Percentiles rank a stretch among this genome's conserved stretches.
phyloP scores from a whole-genome alignment of 2,329 filamentous ascomycete genomes.

The Trichoderma sp. region DNA sequence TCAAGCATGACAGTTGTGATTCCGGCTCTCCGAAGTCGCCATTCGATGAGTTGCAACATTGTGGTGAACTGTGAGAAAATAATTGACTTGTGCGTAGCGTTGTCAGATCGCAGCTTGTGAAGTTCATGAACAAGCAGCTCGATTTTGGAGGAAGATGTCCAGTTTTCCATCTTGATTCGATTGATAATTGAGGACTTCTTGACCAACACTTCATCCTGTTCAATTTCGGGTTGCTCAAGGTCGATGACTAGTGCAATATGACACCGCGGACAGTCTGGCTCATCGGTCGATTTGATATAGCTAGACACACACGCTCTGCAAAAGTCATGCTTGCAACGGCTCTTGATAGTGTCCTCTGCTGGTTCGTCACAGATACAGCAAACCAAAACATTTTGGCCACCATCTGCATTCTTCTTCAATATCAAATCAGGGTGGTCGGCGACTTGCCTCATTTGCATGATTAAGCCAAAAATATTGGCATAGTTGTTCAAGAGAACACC shows the following conservation, averaged over 20 bases:
- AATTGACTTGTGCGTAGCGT: slow-evolving; percentile 92
- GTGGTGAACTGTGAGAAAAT: slow-evolving; percentile 97
- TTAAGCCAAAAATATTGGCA: slow-evolving; percentile 96
- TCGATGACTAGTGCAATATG: slow-evolving; percentile 90
- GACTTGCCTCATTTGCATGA: slow-evolving; percentile 99
- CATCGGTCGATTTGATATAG: slow-evolving; percentile 72
- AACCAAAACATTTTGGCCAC: slow-evolving; percentile 84
- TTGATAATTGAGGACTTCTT: slow-evolving; percentile 99
- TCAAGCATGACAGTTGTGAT: slow-evolving; percentile 99
- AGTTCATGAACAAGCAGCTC: slow-evolving; percentile 94
- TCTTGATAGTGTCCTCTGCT: slow-evolving; percentile 90
- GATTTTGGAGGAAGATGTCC: slow-evolving; percentile 98
- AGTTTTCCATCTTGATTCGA: slow-evolving; percentile 97
- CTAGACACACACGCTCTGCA: slow-evolving; percentile 43
- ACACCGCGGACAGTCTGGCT: slow-evolving; percentile 81
- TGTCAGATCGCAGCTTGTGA: slow-evolving; percentile 86
- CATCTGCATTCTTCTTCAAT: slow-evolving; percentile 79
- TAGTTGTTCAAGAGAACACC: slow-evolving; percentile 97
- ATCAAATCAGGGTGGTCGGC: slow-evolving; percentile 95
- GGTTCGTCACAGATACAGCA: slow-evolving; percentile 97
- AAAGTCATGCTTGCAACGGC: slow-evolving; percentile 82
- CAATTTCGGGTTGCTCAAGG: slow-evolving; percentile 90
- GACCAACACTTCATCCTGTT: slow-evolving; percentile 80
- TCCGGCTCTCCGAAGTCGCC: slow-evolving; percentile 91
- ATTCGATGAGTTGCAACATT: slow-evolving; percentile 96